phyloP scores from a whole-genome alignment of 2,329 filamentous ascomycete genomes.

The Colletotrichum salicis region DNA sequence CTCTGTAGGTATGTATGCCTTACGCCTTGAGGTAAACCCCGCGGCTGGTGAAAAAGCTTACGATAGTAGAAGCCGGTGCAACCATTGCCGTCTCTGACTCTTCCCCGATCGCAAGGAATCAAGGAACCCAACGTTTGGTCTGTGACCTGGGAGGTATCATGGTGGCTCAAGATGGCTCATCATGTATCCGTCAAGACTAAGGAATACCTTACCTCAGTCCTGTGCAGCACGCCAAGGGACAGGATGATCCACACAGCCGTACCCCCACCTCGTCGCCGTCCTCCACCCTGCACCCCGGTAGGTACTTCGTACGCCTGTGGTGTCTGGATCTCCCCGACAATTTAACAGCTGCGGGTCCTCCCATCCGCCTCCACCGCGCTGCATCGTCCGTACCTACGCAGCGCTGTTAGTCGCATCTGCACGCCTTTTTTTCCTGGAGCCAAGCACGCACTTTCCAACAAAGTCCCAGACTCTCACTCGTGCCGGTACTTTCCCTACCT shows the following conservation, averaged over 20 bases:
- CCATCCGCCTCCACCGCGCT: neutral
- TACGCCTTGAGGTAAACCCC: neutral
- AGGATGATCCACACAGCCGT: constrained; percentile 28
- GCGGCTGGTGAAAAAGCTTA: neutral
- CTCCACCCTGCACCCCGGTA: neutral
- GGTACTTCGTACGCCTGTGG: neutral
- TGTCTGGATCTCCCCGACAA: constrained; percentile 16
- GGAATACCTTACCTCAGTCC: too few relatives aligned
- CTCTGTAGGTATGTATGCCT: too few relatives aligned
- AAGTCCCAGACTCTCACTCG: too few relatives aligned
- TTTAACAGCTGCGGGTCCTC: constrained; percentile 14
- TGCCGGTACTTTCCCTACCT: too few relatives aligned
- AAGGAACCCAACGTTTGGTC: neutral
- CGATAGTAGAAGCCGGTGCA: neutral
- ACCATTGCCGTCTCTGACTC: constrained; percentile 17
- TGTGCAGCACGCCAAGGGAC: neutral
- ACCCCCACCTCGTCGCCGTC: constrained; percentile 18
- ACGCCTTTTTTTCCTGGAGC: neutral
- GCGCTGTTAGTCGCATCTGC: neutral
- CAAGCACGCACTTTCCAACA: neutral
- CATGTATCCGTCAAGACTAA: too few relatives aligned
- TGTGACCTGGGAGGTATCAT: constrained; percentile 20
- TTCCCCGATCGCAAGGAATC: neutral
- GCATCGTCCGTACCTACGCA: neutral
- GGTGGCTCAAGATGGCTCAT: constrained; percentile 27